Conservation (phyloP, 2,329 filamentous ascomycete species). For the Myotisia sp. region DNA sequence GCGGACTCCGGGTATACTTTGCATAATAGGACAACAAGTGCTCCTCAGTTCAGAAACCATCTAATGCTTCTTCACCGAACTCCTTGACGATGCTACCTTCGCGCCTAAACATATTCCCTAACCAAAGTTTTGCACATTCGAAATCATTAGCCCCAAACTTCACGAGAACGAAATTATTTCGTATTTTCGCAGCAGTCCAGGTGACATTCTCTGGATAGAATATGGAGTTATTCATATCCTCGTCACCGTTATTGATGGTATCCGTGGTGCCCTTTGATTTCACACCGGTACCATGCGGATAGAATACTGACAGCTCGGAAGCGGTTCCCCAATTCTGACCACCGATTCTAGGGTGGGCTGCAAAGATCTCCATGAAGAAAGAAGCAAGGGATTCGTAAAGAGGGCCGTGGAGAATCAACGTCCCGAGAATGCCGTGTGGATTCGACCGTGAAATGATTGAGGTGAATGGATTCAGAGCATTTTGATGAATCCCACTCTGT, state of each 20-base stretch:
- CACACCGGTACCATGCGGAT: conserved; percentile 18
- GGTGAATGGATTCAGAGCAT: conserved; percentile 4
- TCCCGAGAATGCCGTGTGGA: conserved; percentile 63
- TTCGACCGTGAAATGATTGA: conserved; percentile 49
- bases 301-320: conserved; percentile 5
- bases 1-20: too few species aligned
- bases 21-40: too few species aligned
- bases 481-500: conserved; percentile 11
- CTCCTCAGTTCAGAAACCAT: too few species aligned
- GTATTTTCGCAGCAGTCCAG: conserved; percentile 69
- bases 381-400: conserved; percentile 50
- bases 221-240: too few species aligned
- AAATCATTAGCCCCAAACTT: conserved; percentile 78
- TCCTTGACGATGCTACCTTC: conserved; percentile 56
- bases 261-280: neutral
- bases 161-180: conserved; percentile 66
- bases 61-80: conserved; percentile 73
- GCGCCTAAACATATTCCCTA: conserved; percentile 56
- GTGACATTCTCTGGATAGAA: conserved; percentile 45
- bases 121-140: conserved; percentile 67
- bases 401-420: conserved; percentile 65
- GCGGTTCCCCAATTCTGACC: conserved; percentile 53
- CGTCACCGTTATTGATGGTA: too few species aligned
- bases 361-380: conserved; percentile 71
- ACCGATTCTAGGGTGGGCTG: conserved; percentile 64